Evolutionary conservation across 306 rosid genomes (phyloP).

Genomic region (Ormosia emarginata): DNA sequence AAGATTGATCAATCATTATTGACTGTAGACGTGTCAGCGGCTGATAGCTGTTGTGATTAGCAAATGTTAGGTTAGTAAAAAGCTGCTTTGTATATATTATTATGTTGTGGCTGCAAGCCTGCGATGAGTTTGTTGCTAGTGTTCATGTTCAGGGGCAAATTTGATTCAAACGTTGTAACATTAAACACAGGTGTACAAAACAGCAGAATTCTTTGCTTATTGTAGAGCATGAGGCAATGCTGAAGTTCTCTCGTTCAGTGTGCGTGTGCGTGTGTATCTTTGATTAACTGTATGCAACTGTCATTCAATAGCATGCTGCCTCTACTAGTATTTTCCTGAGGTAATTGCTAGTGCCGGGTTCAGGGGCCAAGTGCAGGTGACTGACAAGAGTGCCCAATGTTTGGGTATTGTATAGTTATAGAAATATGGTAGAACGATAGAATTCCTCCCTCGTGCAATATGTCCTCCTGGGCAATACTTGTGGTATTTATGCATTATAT

Average conservation of each 20-base stretch:
- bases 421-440: background rate
- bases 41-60: conserved; percentile 36
- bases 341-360: background rate
- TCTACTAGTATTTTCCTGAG: background rate
- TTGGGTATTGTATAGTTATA: background rate
- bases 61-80: conserved; percentile 33
- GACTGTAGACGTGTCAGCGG: conserved; percentile 24
- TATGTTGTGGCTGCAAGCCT: conserved; percentile 40
- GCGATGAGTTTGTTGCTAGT: conserved; percentile 36
- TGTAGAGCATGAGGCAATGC: conserved; percentile 47
- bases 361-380: background rate
- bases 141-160: conserved; percentile 36
- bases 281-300: background rate
- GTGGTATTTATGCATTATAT: background rate
- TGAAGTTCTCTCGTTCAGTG: conserved; percentile 11
- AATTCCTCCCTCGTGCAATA: background rate
- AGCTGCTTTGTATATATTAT: conserved; percentile 62
- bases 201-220: conserved; percentile 53
- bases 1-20: conserved; percentile 38
- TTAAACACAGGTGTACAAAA: conserved; percentile 49
- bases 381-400: background rate
- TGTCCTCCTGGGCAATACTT: background rate
- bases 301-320: background rate
- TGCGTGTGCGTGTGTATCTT: background rate
- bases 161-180: conserved; percentile 65